Base-by-base conservation (phyloP, 768 basidiomycete species). In the Lactifluus rugatus region DNA sequence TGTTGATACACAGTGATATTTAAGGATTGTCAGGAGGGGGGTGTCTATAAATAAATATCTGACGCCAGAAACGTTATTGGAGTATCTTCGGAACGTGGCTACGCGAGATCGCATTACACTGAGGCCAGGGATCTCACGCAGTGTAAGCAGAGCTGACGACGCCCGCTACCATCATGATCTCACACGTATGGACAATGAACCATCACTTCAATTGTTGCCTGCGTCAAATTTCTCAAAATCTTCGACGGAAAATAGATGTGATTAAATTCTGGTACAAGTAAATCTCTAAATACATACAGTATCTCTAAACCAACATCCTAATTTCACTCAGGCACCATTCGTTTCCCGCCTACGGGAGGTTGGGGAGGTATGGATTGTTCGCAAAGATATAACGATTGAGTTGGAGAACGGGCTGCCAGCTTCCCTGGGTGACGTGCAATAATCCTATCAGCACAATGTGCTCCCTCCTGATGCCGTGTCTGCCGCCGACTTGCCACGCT, bases 331-430 rank as follows among this genome's bases (percentile, higher is more conserved):
- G 4, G 19, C n/a, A 19, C 3, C n/a, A 9, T 41, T 6, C n/a
- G n/a, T 41, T 41, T 19, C n/a, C 2, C 41, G 9, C 7, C 41
- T 5, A 19, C 41, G 8, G n/a, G 41, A 19, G 16, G n/a, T 41
- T 17, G 41, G 41, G 23, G 34, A 55, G 3, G 2, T 39, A 13
- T 10, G n/a, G 42, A 21, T 25, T 39, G 4, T n/a, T 19, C 4
- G 34, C 19, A 2, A 55, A 8, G n/a, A 51, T n/a, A 37, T 17
- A 55, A 25, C 41, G 26, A 10, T 41, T 45, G 2, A 59, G 41
- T 41, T 60, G 52, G 13, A 62, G 44, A 14, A 62, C 55, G 0
- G 61, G 61, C 17, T 60, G 59, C 61, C 61, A 62, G 23, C 61
- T 54, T 7, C 58, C 58, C n/a, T 53, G 46, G 5, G 58, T 39